Evolutionary conservation across 345 rosid genomes (phyloP).

Genomic region (Orychophragmus violaceus): DNA sequence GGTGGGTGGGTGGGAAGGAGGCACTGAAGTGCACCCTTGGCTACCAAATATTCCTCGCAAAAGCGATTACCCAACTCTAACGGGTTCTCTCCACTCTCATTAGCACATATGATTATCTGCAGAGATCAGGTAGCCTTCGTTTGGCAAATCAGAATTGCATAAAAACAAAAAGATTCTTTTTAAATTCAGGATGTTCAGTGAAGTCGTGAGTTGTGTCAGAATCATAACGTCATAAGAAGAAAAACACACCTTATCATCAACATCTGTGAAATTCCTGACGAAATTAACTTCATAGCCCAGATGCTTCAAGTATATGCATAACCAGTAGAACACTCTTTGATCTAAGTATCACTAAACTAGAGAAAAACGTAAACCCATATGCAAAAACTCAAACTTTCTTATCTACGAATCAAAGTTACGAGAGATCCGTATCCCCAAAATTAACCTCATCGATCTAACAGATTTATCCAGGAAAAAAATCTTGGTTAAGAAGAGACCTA

Average conservation of each 20-base stretch:
- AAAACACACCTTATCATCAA: slow-evolving; percentile 74
- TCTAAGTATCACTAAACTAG: too few relatives aligned
- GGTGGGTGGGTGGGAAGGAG: slow-evolving; percentile 66
- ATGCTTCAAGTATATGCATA: slow-evolving; percentile 57
- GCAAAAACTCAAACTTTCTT: too few relatives aligned
- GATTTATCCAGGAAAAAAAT: not conserved
- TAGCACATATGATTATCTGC: slow-evolving; percentile 73
- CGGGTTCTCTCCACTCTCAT: slow-evolving; percentile 51
- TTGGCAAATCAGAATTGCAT: too few relatives aligned
- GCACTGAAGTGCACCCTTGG: slow-evolving; percentile 70
- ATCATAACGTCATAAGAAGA: not conserved
- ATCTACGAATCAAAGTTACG: not conserved
- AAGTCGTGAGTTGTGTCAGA: not conserved
- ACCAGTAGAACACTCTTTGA: too few relatives aligned
- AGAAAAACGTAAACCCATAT: too few relatives aligned
- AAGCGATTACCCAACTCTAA: slow-evolving; percentile 49
- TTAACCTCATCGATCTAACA: not conserved
- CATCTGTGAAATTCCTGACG: slow-evolving; percentile 82
- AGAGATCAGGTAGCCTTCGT: not conserved
- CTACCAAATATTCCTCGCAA: slow-evolving; percentile 68
- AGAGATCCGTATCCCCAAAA: not conserved
- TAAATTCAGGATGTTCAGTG: not conserved
- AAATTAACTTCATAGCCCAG: slow-evolving; percentile 67
- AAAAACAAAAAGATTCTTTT: too few relatives aligned
- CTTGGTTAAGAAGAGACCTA: slow-evolving; percentile 40